Evolutionary conservation across 768 basidiomycete genomes (phyloP).

Genomic region (Leccinum subgranulosum): DNA sequence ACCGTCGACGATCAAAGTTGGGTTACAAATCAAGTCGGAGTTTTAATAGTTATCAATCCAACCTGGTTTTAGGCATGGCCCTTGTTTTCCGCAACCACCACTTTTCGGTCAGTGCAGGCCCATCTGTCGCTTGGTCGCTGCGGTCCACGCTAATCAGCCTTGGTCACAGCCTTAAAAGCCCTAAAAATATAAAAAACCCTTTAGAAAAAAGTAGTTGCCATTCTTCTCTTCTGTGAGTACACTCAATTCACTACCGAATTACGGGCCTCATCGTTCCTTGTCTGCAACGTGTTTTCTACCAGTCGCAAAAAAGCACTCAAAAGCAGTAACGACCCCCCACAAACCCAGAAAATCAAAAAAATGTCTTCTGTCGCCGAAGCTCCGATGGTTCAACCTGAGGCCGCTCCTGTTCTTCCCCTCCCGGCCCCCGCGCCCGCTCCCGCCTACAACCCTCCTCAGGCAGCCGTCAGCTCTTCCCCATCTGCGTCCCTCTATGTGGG

Average conservation of each 20-base stretch:
- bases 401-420: constrained; percentile 39
- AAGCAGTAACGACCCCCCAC: constrained; percentile 88
- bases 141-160: constrained; percentile 14
- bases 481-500: constrained; percentile 98
- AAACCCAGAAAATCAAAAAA: constrained; percentile 47
- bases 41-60: constrained; percentile 34
- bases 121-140: constrained; percentile 12
- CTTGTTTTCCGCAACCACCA: constrained; percentile 60
- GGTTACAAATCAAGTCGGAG: constrained; percentile 35
- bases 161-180: constrained; percentile 54
- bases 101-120: constrained; percentile 53
- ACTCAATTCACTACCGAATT: constrained; percentile 11
- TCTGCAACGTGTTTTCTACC: constrained; percentile 6
- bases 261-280: constrained; percentile 15
- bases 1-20: not conserved
- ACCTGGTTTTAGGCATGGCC: constrained; percentile 15
- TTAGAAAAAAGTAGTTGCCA: constrained; percentile 73
- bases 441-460: constrained; percentile 53
- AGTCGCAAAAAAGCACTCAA: constrained; percentile 76
- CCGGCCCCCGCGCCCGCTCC: constrained; percentile 37
- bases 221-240: constrained; percentile 65
- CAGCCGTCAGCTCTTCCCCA: constrained; percentile 60
- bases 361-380: constrained; percentile 61
- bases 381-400: constrained; percentile 49
- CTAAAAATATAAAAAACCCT: constrained; percentile 57